Conservation (phyloP, 2,329 filamentous ascomycete species). For the Trichoderma oligosporum region DNA sequence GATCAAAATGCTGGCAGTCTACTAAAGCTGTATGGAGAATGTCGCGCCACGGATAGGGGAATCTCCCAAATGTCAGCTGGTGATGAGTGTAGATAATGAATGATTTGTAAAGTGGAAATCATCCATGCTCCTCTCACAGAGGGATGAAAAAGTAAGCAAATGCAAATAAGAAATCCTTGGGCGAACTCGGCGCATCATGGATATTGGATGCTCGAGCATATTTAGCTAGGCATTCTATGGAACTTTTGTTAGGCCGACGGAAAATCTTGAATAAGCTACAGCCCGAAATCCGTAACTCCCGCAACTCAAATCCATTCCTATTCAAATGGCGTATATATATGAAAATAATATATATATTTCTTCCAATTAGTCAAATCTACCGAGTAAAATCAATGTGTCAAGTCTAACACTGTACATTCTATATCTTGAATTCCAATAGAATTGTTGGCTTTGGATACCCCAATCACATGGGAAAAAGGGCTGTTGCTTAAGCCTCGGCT, state of each 20-base stretch:
- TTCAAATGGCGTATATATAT: too few species aligned
- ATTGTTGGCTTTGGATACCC: too few species aligned
- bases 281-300: slow-evolving; percentile 6
- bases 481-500: slow-evolving; percentile 1
- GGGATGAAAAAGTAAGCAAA: not conserved
- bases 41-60: not conserved
- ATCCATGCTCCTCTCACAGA: not conserved
- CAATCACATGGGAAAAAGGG: not conserved
- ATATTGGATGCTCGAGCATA: not conserved
- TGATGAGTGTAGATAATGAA: too few species aligned
- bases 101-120: too few species aligned
- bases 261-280: not conserved
- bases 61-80: too few species aligned
- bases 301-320: too few species aligned
- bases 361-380: too few species aligned
- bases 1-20: not conserved
- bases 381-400: too few species aligned
- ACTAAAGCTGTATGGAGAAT: too few species aligned
- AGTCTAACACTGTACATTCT: too few species aligned
- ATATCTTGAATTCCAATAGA: too few species aligned
- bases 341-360: too few species aligned
- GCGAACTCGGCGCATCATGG: not conserved
- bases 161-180: not conserved
- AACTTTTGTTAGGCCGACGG: slow-evolving; percentile 3
- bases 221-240: slow-evolving; percentile 3